phyloP scores from a whole-genome alignment of 2,329 filamentous ascomycete species.

The Penicillium palitans region DNA sequence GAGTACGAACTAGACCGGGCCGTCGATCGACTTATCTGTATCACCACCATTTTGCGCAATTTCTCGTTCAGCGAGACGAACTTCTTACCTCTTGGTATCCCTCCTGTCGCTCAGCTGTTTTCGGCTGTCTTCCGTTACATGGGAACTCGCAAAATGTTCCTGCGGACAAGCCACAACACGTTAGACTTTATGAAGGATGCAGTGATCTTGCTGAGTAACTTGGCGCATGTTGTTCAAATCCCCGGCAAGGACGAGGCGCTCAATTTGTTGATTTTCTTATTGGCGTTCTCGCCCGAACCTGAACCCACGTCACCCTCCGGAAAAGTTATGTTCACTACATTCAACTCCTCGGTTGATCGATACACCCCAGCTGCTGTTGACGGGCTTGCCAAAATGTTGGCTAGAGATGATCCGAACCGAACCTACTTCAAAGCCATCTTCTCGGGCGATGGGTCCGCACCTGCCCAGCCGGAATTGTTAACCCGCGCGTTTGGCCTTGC shows the following conservation, averaged over 20 bases:
- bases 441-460: slow-evolving; percentile 64
- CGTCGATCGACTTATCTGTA: slow-evolving; percentile 82
- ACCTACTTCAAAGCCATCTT: slow-evolving; percentile 82
- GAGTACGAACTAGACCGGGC: slow-evolving; percentile 83
- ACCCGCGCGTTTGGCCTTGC: slow-evolving; percentile 85
- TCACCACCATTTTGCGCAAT: slow-evolving; percentile 90
- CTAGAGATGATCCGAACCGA: slow-evolving; percentile 89
- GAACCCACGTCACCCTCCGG: slow-evolving; percentile 59
- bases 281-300: slow-evolving; percentile 84
- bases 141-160: slow-evolving; percentile 82
- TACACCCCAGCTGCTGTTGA: slow-evolving; percentile 91
- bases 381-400: slow-evolving; percentile 84
- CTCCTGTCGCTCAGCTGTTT: slow-evolving; percentile 77
- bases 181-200: slow-evolving; percentile 97
- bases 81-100: slow-evolving; percentile 70
- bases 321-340: slow-evolving; percentile 73
- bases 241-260: slow-evolving; percentile 84
- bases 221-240: slow-evolving; percentile 76
- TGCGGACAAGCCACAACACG: slow-evolving; percentile 79
- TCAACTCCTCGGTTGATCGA: slow-evolving; percentile 76
- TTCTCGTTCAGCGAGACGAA: slow-evolving; percentile 84
- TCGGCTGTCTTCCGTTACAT: slow-evolving; percentile 81
- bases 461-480: slow-evolving; percentile 72
- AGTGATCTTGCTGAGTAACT: slow-evolving; percentile 84
- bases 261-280: slow-evolving; percentile 81